Percentiles rank a stretch among this genome's conserved stretches.
Evolutionary conservation across 2,329 filamentous ascomycete genomes (phyloP).

Genomic region (Penicillium olsonii): DNA sequence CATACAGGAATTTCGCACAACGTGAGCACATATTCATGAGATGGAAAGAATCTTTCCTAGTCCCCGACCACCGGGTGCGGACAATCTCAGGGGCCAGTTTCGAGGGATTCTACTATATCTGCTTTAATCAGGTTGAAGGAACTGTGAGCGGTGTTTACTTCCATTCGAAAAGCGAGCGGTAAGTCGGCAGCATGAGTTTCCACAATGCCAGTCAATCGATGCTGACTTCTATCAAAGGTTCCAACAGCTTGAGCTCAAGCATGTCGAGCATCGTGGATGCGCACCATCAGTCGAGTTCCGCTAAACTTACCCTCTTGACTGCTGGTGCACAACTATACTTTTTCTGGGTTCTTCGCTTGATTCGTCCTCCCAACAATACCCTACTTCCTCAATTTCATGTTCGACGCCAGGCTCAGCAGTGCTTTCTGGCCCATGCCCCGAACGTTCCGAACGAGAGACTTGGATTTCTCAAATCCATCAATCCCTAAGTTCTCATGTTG

Average conservation of each 20-base stretch:
- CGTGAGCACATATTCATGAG: slow-evolving; percentile 95
- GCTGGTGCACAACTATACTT: slow-evolving; percentile 13
- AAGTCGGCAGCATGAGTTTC: slow-evolving; percentile 43
- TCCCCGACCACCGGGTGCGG: slow-evolving; percentile 88
- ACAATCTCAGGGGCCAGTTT: slow-evolving; percentile 95
- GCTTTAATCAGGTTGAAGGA: slow-evolving; percentile 89
- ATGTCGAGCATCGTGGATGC: slow-evolving; percentile 81
- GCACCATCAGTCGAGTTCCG: slow-evolving; percentile 86
- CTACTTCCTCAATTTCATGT: not conserved
- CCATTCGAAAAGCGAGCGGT: slow-evolving; percentile 97
- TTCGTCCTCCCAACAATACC: not conserved
- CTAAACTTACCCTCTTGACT: slow-evolving; percentile 47
- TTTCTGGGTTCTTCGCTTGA: not conserved
- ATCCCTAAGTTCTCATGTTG: not conserved
- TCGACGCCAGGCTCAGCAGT: slow-evolving; percentile 5
- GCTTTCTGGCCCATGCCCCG: slow-evolving; percentile 9
- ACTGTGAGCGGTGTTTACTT: slow-evolving; percentile 94
- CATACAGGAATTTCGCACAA: slow-evolving; percentile 70
- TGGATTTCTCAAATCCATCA: not conserved
- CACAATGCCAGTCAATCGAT: not conserved
- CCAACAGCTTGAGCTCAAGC: slow-evolving; percentile 88
- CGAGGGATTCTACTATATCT: slow-evolving; percentile 98
- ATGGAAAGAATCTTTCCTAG: slow-evolving; percentile 98
- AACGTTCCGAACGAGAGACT: not conserved
- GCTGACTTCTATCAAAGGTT: slow-evolving; percentile 58